phyloP scores from a whole-genome alignment of 2,329 filamentous ascomycete species.

The Lachnellula willkommii region DNA sequence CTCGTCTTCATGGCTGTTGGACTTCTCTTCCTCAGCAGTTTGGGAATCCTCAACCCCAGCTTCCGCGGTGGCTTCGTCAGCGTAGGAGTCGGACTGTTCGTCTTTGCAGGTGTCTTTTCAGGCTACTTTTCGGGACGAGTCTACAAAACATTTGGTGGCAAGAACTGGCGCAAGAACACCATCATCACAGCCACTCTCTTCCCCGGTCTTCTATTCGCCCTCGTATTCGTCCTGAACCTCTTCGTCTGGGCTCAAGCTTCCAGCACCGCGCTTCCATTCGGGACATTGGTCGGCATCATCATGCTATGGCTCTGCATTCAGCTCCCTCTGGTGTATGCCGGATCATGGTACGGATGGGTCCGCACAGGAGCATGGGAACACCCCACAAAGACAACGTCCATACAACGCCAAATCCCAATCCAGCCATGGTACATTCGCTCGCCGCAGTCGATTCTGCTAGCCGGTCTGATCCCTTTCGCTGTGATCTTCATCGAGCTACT shows the following conservation, averaged over 20 bases:
- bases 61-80: conserved; percentile 88
- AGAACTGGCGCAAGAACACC: conserved; percentile 70
- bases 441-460: conserved; percentile 60
- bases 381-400: conserved; percentile 68
- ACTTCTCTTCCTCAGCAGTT: conserved; percentile 64
- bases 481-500: conserved; percentile 84
- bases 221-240: conserved; percentile 75
- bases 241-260: conserved; percentile 90
- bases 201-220: conserved; percentile 69
- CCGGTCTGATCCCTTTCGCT: conserved; percentile 76
- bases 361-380: conserved; percentile 68
- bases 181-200: conserved; percentile 72
- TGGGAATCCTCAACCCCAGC: conserved; percentile 77
- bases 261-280: conserved; percentile 79
- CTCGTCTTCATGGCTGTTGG: conserved; percentile 75
- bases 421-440: conserved; percentile 71
- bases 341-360: conserved; percentile 71
- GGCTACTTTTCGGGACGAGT: conserved; percentile 82
- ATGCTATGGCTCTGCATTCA: conserved; percentile 81
- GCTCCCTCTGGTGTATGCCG: conserved; percentile 75
- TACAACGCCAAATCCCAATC: conserved; percentile 67
- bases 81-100: conserved; percentile 74
- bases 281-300: conserved; percentile 67
- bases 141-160: conserved; percentile 77
- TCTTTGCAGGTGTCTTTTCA: conserved; percentile 77